Evolutionary conservation across 768 basidiomycete species (phyloP).

Genomic region (Russula sp.): DNA sequence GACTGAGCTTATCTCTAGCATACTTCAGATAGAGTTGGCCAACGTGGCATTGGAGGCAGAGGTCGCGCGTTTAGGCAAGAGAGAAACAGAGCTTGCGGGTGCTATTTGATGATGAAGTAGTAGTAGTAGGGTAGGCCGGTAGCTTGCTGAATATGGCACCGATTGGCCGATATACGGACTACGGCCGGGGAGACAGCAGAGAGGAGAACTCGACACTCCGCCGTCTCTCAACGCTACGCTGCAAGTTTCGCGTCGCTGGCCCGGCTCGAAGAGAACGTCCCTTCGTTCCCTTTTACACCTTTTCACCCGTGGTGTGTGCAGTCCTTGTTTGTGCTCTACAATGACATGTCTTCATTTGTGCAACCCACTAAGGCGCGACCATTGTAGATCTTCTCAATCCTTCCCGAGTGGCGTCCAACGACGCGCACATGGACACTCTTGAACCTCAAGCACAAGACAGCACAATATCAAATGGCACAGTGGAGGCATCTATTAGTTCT

Average conservation of each 20-base stretch:
- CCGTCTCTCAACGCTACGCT: not conserved
- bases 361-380: slow-evolving; percentile 1
- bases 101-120: slow-evolving; percentile 20
- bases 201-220: not conserved
- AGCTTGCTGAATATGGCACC: slow-evolving; percentile 10
- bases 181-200: slow-evolving; percentile 11
- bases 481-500: slow-evolving; percentile 13
- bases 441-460: slow-evolving; percentile 41
- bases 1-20: slow-evolving; percentile 87
- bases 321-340: not conserved
- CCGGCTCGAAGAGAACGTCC: not conserved
- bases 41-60: slow-evolving; percentile 84
- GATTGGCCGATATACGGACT: not conserved
- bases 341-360: not conserved
- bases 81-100: slow-evolving; percentile 54
- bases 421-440: slow-evolving; percentile 78
- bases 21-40: slow-evolving; percentile 93
- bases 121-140: slow-evolving; percentile 3
- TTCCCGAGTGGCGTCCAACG: slow-evolving; percentile 44
- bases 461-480: slow-evolving; percentile 34
- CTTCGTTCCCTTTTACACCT: not conserved
- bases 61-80: slow-evolving; percentile 50
- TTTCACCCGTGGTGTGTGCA: slow-evolving; percentile 10
- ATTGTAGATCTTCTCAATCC: not conserved
- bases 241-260: slow-evolving; percentile 9